A percentile compares a stretch with the other conserved stretches of the same genome.
These are phyloP conservation scores for Zasmidium angulare DNA, from an alignment of 2,329 filamentous ascomycete genomes.

Conservation along the genomic window DNA sequence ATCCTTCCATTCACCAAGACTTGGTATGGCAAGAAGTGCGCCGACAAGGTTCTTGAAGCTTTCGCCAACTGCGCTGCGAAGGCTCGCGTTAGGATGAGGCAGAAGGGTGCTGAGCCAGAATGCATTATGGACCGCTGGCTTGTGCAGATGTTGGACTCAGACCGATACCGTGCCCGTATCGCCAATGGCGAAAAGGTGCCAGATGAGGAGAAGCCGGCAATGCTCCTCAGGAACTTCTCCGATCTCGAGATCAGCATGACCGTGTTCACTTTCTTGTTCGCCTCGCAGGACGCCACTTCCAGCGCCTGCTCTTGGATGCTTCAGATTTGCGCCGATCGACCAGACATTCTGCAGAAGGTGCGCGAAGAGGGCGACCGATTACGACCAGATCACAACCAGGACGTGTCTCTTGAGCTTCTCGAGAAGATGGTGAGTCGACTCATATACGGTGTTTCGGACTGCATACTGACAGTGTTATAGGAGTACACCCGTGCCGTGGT, in stretches of 20 bases:
- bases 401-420: conserved; percentile 76
- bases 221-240: conserved; percentile 82
- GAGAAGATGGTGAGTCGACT: conserved; percentile 63
- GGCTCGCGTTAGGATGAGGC: conserved; percentile 75
- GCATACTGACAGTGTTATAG: conserved; percentile 13
- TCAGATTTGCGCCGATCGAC: conserved; percentile 88
- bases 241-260: conserved; percentile 92
- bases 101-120: conserved; percentile 77
- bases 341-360: conserved; percentile 86
- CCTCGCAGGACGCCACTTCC: conserved; percentile 94
- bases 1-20: conserved; percentile 93
- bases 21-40: conserved; percentile 95
- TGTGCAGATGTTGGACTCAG: conserved; percentile 80
- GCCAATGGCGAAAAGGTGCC: conserved; percentile 69
- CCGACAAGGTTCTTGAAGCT: conserved; percentile 86
- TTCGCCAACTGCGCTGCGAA: conserved; percentile 91
- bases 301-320: conserved; percentile 94
- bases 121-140: conserved; percentile 98
- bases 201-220: conserved; percentile 74
- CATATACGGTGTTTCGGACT: neutral
- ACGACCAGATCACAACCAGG: conserved; percentile 27
- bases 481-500: conserved; percentile 89
- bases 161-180: conserved; percentile 75
- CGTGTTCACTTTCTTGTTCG: conserved; percentile 65
- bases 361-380: conserved; percentile 66